Percentiles rank a stretch among this genome's conserved stretches.
phyloP scores from a whole-genome alignment of 78 protist genomes.

The Polysphondylium violaceum region DNA sequence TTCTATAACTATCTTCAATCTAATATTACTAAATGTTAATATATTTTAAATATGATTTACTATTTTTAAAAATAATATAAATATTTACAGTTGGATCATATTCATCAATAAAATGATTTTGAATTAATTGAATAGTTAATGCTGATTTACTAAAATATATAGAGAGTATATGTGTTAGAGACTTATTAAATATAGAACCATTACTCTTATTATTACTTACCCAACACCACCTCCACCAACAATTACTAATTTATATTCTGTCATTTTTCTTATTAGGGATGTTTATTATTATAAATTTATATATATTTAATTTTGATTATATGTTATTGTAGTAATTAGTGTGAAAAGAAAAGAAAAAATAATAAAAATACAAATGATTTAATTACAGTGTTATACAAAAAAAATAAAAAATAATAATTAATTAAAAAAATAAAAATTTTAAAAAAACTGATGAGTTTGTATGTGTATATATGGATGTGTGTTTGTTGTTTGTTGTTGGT shows the following conservation, averaged over 20 bases:
- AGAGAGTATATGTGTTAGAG: too few species aligned
- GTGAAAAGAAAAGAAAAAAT: background rate
- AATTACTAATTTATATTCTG: conserved; percentile 54
- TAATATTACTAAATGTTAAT: too few species aligned
- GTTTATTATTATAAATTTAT: background rate
- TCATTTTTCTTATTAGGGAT: conserved; percentile 58
- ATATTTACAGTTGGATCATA: conserved; percentile 42
- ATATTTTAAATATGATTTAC: too few species aligned
- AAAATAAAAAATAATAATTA: background rate
- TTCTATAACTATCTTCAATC: conserved; percentile 95
- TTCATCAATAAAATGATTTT: conserved; percentile 40
- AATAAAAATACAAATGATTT: background rate
- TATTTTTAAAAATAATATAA: too few species aligned
- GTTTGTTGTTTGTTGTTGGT: too few species aligned
- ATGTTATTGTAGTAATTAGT: conserved; percentile 29
- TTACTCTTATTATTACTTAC: background rate
- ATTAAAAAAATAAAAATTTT: too few species aligned
- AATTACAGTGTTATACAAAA: background rate
- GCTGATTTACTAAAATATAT: conserved; percentile 19
- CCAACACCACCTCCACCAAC: conserved; percentile 92
- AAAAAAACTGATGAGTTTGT: too few species aligned
- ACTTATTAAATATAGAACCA: background rate
- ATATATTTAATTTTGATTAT: too few species aligned
- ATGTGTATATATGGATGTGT: too few species aligned
- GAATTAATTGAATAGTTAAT: conserved; percentile 34